phyloP scores from a whole-genome alignment of 352 stramenopile genomes.

The Lagenidium sp. region DNA sequence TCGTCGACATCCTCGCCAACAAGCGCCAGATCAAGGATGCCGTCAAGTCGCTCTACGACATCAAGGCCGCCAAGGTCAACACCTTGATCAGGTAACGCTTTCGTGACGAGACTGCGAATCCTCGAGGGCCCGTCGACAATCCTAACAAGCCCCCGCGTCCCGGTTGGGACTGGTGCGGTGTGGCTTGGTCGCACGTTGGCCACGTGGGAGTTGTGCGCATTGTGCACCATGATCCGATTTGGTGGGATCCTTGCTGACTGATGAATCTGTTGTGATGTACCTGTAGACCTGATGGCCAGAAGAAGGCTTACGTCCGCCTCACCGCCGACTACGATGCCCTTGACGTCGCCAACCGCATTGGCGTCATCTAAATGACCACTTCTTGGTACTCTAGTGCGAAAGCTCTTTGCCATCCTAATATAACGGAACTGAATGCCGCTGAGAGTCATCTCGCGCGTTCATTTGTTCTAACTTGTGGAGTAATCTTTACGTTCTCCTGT shows the following conservation, averaged over 20 bases:
- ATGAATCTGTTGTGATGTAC: conserved; percentile 21
- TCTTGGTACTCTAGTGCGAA: conserved; percentile 25
- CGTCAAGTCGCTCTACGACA: conserved; percentile 99
- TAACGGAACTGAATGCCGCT: conserved; percentile 28
- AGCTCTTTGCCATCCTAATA: conserved; percentile 52
- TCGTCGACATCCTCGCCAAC: conserved; percentile 99
- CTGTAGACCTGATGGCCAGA: conserved; percentile 95
- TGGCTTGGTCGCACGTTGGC: conserved; percentile 12
- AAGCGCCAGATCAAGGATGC: conserved; percentile 99
- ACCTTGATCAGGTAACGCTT: conserved; percentile 97
- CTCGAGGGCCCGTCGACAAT: conserved; percentile 5
- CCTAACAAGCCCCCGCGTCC: conserved; percentile 8
- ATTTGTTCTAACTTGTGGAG: conserved; percentile 19
- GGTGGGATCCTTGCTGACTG: no score
- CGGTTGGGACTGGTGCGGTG: conserved; percentile 12
- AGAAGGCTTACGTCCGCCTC: conserved; percentile 99
- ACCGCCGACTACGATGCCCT: conserved; percentile 99
- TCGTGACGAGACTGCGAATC: conserved; percentile 58
- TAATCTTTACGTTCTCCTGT: background rate
- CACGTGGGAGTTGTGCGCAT: no score
- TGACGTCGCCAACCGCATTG: conserved; percentile 99
- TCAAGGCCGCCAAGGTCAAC: conserved; percentile 99
- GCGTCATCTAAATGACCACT: conserved; percentile 96
- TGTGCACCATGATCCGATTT: no score
- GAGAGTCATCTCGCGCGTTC: conserved; percentile 15